Percentiles rank a stretch among this genome's conserved stretches.
Conservation (phyloP, 1,284 basidiomycete species). For the Puccinia brachypodii region DNA sequence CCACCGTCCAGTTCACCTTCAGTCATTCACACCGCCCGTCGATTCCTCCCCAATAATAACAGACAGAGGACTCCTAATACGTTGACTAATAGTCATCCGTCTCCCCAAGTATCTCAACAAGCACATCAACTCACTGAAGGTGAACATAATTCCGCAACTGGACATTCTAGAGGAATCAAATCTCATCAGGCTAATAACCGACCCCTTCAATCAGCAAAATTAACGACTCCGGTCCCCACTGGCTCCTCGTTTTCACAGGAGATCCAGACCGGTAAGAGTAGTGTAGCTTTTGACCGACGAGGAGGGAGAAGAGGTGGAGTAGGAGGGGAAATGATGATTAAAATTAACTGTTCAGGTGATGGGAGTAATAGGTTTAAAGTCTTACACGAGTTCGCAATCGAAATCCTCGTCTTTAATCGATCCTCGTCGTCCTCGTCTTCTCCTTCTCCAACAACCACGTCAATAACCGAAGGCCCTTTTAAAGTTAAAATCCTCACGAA, state of each 20-base stretch:
- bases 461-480: constrained; percentile 5
- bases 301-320: not conserved
- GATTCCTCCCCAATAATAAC: not conserved
- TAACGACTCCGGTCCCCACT: not conserved
- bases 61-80: not conserved
- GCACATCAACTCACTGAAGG: not conserved
- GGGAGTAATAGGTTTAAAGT: not conserved
- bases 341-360: not conserved
- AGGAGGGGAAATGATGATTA: constrained; percentile 11
- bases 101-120: not conserved
- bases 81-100: not conserved
- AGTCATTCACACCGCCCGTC: not conserved
- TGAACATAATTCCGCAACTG: not conserved
- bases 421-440: not conserved
- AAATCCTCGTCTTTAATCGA: constrained; percentile 10
- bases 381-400: not conserved
- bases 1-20: not conserved
- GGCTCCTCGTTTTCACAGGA: not conserved
- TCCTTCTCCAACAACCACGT: too few species aligned
- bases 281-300: not conserved
- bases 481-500: constrained; percentile 6
- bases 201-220: not conserved
- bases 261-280: not conserved
- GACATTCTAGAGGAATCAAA: not conserved
- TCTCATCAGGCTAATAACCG: not conserved